phyloP scores from a whole-genome alignment of 2,329 filamentous ascomycete species.

The Beauveria australis region DNA sequence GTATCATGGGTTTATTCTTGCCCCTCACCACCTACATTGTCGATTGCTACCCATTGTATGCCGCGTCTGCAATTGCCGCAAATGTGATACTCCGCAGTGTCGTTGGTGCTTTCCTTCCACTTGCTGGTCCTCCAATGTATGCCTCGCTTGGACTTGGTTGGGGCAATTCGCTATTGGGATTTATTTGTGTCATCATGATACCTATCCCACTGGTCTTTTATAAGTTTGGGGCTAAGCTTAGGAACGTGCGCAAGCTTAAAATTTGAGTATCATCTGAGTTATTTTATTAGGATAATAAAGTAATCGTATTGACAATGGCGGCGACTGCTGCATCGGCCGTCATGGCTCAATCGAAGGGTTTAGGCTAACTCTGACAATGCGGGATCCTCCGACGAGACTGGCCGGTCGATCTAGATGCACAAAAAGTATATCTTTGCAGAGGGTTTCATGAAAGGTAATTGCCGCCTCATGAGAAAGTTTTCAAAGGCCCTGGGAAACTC shows the following conservation, averaged over 20 bases:
- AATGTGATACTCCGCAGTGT: slow-evolving; percentile 37
- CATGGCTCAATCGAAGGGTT: slow-evolving; percentile 31
- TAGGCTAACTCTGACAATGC: no score
- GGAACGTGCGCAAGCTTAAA: no score
- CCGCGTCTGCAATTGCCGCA: slow-evolving; percentile 36
- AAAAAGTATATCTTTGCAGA: no score
- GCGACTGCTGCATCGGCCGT: slow-evolving; percentile 42
- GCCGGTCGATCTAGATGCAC: no score
- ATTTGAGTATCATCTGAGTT: no score
- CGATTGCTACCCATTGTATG: slow-evolving; percentile 36
- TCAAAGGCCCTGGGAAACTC: no score
- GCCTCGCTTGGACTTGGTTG: slow-evolving; percentile 35
- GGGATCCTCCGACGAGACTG: no score
- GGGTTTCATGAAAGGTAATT: no score
- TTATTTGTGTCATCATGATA: slow-evolving; percentile 21
- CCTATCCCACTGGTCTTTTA: no score
- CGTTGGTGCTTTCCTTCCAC: slow-evolving; percentile 49
- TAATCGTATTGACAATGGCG: slow-evolving; percentile 34
- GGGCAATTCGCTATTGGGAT: slow-evolving; percentile 32
- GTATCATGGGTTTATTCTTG: slow-evolving; percentile 30
- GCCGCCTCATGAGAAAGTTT: no score
- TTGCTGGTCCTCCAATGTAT: slow-evolving; percentile 39
- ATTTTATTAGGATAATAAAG: no score
- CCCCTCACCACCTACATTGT: slow-evolving; percentile 48
- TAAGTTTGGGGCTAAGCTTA: no score